These are phyloP conservation scores for Fusarium stilboides DNA, from an alignment of 2,329 filamentous ascomycete genomes.

Conservation along the genomic window DNA sequence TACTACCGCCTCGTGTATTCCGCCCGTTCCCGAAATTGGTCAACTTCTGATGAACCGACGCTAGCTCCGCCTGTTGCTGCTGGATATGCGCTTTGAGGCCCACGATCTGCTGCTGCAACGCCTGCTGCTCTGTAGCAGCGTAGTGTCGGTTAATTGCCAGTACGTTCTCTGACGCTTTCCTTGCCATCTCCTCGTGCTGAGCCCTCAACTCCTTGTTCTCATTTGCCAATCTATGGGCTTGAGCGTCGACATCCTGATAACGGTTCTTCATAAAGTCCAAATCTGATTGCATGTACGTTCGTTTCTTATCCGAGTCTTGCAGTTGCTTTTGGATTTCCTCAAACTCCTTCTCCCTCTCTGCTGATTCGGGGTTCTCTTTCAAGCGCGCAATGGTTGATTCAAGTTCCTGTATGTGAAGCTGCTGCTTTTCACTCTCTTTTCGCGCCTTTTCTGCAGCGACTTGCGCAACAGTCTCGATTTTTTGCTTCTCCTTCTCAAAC, in stretches of 20 bases:
- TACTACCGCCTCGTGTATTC: conserved; percentile 70
- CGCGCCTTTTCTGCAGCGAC: conserved; percentile 47
- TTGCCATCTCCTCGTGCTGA: conserved; percentile 59
- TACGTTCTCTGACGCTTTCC: conserved; percentile 62
- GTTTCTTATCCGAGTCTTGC: conserved; percentile 58
- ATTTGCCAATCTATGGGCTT: conserved; percentile 60
- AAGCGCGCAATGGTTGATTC: conserved; percentile 53
- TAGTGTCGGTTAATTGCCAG: conserved; percentile 65
- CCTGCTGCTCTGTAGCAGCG: conserved; percentile 53
- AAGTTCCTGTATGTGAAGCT: conserved; percentile 57
- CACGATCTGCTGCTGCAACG: conserved; percentile 57
- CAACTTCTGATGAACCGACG: conserved; percentile 63
- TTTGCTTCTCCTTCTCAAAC: conserved; percentile 64
- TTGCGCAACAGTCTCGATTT: conserved; percentile 54
- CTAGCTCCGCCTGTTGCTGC: conserved; percentile 69
- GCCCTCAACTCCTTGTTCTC: conserved; percentile 64
- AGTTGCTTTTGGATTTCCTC: conserved; percentile 58
- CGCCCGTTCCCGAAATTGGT: conserved; percentile 63
- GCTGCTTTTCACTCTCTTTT: conserved; percentile 57
- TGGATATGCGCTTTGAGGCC: conserved; percentile 60
- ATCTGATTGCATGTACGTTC: conserved; percentile 62
- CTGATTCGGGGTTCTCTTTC: conserved; percentile 43
- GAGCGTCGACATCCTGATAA: conserved; percentile 72
- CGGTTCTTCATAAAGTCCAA: conserved; percentile 70
- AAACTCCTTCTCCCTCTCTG: conserved; percentile 52